phyloP scores from a whole-genome alignment of 371 early-diverging fungal genomes.

The Nematocida sp. region DNA sequence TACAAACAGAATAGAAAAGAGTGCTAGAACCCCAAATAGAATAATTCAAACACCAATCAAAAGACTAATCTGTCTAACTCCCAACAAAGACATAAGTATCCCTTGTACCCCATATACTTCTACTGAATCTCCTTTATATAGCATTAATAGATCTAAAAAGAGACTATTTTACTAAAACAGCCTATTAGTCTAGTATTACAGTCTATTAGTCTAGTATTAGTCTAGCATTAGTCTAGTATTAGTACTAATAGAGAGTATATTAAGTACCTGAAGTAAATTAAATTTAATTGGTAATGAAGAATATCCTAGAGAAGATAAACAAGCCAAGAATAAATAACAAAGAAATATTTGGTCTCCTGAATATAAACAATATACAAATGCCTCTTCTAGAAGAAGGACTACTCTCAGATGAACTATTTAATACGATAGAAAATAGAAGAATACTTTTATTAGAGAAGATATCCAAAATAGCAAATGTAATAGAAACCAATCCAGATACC shows the following conservation, averaged over 20 bases:
- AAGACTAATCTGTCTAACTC: background rate
- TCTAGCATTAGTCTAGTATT: background rate
- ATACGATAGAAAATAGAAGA: conserved; percentile 5
- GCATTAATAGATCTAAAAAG: background rate
- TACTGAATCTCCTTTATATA: background rate
- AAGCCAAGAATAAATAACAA: background rate
- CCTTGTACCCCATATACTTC: conserved; percentile 13
- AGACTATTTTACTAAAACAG: conserved; percentile 25
- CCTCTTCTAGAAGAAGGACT: conserved; percentile 26
- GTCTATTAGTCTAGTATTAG: background rate
- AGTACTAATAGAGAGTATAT: background rate
- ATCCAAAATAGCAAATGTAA: background rate
- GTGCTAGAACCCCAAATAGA: conserved; percentile 14
- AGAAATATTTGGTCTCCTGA: background rate
- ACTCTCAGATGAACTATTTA: conserved; percentile 30
- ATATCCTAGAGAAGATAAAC: background rate
- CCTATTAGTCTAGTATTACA: background rate
- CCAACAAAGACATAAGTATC: background rate
- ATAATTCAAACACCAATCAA: conserved; percentile 3
- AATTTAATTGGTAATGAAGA: background rate
- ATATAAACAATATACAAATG: background rate
- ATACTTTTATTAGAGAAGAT: conserved; percentile 3
- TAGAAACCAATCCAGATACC: background rate
- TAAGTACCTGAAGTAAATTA: background rate
- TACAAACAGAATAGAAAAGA: background rate